Conservation (phyloP, 495 filamentous ascomycete species). For the Paragyromitra xinjiangensis region DNA sequence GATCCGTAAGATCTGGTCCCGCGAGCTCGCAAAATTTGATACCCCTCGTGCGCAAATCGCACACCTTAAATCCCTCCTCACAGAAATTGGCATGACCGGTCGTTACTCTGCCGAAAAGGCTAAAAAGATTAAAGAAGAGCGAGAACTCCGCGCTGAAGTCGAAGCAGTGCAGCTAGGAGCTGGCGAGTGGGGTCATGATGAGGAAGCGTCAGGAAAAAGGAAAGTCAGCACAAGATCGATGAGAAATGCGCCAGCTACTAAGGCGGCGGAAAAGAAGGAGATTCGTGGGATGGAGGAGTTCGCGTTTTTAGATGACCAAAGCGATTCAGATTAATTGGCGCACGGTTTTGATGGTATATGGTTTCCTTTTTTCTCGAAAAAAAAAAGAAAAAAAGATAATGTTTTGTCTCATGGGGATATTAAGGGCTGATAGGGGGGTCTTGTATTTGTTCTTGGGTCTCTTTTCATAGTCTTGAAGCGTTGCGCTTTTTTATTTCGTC, state of each 20-base stretch:
- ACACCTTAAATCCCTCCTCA: constrained; percentile 79
- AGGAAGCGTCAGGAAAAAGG: constrained; percentile 51
- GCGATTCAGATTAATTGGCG: constrained; percentile 46
- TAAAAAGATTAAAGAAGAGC: constrained; percentile 79
- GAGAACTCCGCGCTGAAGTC: constrained; percentile 83
- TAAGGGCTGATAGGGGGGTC: not conserved
- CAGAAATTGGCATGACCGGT: constrained; percentile 84
- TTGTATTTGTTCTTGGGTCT: not conserved
- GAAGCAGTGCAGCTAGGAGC: constrained; percentile 82
- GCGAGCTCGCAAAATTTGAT: constrained; percentile 78
- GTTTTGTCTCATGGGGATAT: constrained; percentile 4
- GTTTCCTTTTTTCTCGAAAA: not conserved
- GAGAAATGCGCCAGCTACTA: constrained; percentile 23
- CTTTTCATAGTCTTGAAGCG: not conserved
- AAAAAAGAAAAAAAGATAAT: not conserved
- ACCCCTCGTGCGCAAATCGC: constrained; percentile 80
- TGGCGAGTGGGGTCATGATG: constrained; percentile 72
- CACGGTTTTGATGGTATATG: not conserved
- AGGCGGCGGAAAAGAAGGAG: constrained; percentile 25
- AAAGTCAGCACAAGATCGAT: constrained; percentile 45
- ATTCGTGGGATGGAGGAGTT: constrained; percentile 47
- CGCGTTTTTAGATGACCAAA: constrained; percentile 50
- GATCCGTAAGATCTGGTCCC: constrained; percentile 88
- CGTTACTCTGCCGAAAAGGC: constrained; percentile 86
- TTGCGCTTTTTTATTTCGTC: not conserved